Evolutionary conservation across 768 basidiomycete species (phyloP).

Genomic region (Leccinellum rugosiceps): DNA sequence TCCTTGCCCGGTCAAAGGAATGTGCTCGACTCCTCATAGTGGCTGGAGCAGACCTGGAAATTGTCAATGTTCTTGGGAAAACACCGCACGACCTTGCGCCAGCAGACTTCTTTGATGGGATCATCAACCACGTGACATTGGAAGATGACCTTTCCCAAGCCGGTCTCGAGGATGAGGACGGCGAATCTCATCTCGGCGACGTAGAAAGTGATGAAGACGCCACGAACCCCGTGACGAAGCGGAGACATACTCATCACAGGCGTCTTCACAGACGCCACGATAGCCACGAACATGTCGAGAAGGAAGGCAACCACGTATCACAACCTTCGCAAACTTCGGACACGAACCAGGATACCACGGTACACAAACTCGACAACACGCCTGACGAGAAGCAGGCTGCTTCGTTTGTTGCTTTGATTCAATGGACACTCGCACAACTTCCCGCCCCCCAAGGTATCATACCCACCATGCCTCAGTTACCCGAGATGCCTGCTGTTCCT

Average conservation of each 20-base stretch:
- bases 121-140: slow-evolving; percentile 13
- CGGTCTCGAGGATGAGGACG: slow-evolving; percentile 37
- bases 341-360: slow-evolving; percentile 21
- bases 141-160: slow-evolving; percentile 26
- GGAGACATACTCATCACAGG: slow-evolving; percentile 36
- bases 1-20: slow-evolving; percentile 55
- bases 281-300: slow-evolving; percentile 11
- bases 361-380: slow-evolving; percentile 12
- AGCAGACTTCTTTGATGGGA: slow-evolving; percentile 42
- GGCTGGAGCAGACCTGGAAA: slow-evolving; percentile 76
- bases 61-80: slow-evolving; percentile 70
- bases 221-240: slow-evolving; percentile 29
- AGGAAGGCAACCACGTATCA: not conserved
- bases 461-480: slow-evolving; percentile 59
- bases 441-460: slow-evolving; percentile 58
- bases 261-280: slow-evolving; percentile 16
- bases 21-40: slow-evolving; percentile 68
- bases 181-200: slow-evolving; percentile 67
- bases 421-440: slow-evolving; percentile 64
- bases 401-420: slow-evolving; percentile 66
- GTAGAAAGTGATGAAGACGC: slow-evolving; percentile 62
- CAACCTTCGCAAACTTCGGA: slow-evolving; percentile 1
- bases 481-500: slow-evolving; percentile 61
- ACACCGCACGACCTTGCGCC: slow-evolving; percentile 62
- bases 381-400: slow-evolving; percentile 39